These are phyloP conservation scores for Mortierella hygrophila DNA, from an alignment of 192 early-diverging fungal species.

Conservation along the genomic window DNA sequence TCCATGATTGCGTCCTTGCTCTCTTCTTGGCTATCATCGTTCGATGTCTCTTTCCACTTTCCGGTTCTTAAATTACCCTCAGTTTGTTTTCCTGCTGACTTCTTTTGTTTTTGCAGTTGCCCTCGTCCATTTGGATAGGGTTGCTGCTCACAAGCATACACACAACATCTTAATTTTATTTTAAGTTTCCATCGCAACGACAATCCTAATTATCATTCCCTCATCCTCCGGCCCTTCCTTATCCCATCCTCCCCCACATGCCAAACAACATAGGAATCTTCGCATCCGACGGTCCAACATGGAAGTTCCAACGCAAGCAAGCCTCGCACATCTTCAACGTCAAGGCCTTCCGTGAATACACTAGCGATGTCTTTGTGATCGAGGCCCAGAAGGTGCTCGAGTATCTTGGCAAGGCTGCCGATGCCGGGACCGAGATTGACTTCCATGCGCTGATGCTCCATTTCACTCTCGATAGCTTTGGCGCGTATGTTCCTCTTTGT, in stretches of 20 bases:
- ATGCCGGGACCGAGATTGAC: conserved; percentile 36
- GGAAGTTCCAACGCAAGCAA: conserved; percentile 28
- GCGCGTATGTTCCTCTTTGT: neutral
- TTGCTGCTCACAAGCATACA: neutral
- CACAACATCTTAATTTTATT: conserved; percentile 2
- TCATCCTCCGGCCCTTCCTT: neutral
- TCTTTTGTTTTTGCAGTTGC: neutral
- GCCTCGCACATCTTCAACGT: conserved; percentile 20
- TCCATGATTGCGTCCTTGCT: neutral
- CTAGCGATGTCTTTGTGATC: conserved; percentile 26
- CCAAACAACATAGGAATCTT: conserved; percentile 4
- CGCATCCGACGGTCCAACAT: conserved; percentile 9
- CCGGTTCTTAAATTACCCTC: too few relatives aligned
- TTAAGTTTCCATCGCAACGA: neutral
- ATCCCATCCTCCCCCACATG: neutral
- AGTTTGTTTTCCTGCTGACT: too few relatives aligned
- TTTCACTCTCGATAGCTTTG: conserved; percentile 50
- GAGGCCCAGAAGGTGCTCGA: conserved; percentile 23
- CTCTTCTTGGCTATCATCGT: neutral
- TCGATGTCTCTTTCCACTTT: too few relatives aligned
- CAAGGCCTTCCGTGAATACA: conserved; percentile 23
- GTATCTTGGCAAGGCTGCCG: conserved; percentile 14
- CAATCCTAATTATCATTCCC: neutral
- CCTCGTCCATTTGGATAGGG: conserved; percentile 28
- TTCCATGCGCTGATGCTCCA: conserved; percentile 54